Base-by-base conservation (phyloP, 83 land plant genomes). In the Larix sibirica region DNA sequence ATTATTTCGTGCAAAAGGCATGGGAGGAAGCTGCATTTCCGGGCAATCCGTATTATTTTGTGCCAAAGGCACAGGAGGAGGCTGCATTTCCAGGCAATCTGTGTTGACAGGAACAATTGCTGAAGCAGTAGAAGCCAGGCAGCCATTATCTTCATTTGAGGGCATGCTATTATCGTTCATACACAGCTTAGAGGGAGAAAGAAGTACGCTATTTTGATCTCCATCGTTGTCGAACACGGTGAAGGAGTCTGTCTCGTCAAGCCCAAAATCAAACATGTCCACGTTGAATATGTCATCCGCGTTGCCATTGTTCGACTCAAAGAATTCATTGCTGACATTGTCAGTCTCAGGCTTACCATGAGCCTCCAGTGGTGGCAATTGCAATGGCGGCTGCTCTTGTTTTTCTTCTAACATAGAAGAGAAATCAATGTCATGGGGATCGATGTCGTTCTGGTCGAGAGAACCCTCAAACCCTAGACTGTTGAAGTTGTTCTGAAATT, bases 261-360 rank as follows among this genome's bases (percentile, higher is more conserved):
- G 10, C 47, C 62, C 79, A 54, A 77, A 54, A 77, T 56, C 62
- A 28, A 77, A 77, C 79, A 77, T 77, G 2, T 26, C 79, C 42
- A 77, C 62, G 54, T 10, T 56, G 20, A 77, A 77, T 7, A 54
- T 50, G 36, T 77, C 79, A 56, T 77, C 79, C 10, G 54, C 10
- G 31, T 56, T 54, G 33, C 66, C n/a, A 20, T 26, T 50, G 28
- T 20, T 20, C 3, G 10, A 4, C 26, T 76, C 79, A n/a, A 47
- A n/a, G 42, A 44, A n/a, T 7, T 75, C 20, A 44, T 47, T 76
- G 10, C 79, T 23, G 58, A 42, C 6, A 42, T 42, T 42, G 44
- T 42, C 44, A 42, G 0, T 42, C 44, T 42, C 44, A 42, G 44
- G 44, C 44, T 42, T 42, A 42, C 3, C 44, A 42, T 5, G 44